A percentile compares a stretch with the other conserved stretches of the same genome.
Evolutionary conservation across 768 basidiomycete genomes (phyloP).

Genomic region (Boletus patriciae): DNA sequence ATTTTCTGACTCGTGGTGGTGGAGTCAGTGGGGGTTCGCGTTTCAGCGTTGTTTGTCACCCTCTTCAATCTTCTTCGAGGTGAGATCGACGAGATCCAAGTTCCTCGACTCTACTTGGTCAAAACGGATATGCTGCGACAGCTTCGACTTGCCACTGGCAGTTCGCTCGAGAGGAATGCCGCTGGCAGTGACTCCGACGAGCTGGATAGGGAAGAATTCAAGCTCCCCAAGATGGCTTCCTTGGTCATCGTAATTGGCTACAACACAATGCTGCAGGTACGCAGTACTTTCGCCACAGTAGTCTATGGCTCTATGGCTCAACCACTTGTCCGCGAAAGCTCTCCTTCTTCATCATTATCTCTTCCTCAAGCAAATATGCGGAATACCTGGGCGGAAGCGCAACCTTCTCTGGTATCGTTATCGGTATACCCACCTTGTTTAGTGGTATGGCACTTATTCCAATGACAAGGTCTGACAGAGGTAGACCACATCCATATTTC

Average conservation of each 20-base stretch:
- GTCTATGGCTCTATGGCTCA: neutral
- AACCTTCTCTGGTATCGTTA: conserved; percentile 66
- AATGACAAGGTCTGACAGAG: conserved; percentile 54
- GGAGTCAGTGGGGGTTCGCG: neutral
- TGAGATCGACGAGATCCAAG: neutral
- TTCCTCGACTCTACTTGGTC: neutral
- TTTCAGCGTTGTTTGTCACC: neutral
- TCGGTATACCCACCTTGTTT: conserved; percentile 66
- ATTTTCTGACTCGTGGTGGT: too few species aligned
- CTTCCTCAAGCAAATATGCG: conserved; percentile 64
- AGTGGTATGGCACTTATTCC: conserved; percentile 59
- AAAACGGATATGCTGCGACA: conserved; percentile 8
- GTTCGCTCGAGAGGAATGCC: neutral
- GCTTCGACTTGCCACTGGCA: neutral
- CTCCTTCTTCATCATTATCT: conserved; percentile 69
- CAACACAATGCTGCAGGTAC: conserved; percentile 48
- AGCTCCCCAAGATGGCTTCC: conserved; percentile 48
- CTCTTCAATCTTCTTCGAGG: neutral
- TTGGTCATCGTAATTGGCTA: conserved; percentile 45
- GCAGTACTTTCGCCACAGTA: neutral
- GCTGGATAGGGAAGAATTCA: conserved; percentile 39
- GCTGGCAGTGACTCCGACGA: conserved; percentile 14
- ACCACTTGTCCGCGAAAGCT: conserved; percentile 38
- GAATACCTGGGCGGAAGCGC: conserved; percentile 61
- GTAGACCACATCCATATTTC: conserved; percentile 31